Conservation (phyloP, 768 basidiomycete genomes). For the Mycena capillaripes region DNA sequence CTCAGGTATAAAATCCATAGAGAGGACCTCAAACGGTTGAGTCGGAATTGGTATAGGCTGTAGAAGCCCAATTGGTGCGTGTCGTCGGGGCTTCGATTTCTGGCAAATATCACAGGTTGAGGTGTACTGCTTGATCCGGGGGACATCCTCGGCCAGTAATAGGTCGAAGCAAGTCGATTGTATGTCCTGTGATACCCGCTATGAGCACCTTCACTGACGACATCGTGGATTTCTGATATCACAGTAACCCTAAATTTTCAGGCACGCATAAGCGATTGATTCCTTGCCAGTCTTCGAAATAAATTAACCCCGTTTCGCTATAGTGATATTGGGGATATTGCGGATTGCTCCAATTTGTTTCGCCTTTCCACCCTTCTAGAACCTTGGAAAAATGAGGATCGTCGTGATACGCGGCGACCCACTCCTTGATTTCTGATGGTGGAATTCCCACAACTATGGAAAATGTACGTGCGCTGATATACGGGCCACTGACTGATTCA, state of each 20-base stretch:
- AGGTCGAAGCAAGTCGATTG: neutral
- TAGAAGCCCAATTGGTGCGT: neutral
- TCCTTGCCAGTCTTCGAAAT: slow-evolving; percentile 1
- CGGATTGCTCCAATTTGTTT: neutral
- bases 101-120: slow-evolving; percentile 2
- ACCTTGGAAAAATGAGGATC: neutral
- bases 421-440: neutral
- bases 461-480: neutral
- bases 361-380: neutral
- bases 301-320: neutral
- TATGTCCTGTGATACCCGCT: slow-evolving; percentile 7
- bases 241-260: neutral
- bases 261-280: neutral
- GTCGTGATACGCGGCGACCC: neutral
- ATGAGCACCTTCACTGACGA: neutral
- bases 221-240: neutral
- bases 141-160: neutral
- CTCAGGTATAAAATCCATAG: neutral
- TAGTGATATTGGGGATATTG: slow-evolving; percentile 2
- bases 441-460: neutral
- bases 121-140: neutral
- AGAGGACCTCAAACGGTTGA: neutral
- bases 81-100: too few relatives aligned
- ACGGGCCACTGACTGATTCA: neutral
- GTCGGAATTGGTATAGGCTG: slow-evolving; percentile 3